Evolutionary conservation across 169 alveolate species (phyloP).

Genomic region (Cyclospora cayetanensis): DNA sequence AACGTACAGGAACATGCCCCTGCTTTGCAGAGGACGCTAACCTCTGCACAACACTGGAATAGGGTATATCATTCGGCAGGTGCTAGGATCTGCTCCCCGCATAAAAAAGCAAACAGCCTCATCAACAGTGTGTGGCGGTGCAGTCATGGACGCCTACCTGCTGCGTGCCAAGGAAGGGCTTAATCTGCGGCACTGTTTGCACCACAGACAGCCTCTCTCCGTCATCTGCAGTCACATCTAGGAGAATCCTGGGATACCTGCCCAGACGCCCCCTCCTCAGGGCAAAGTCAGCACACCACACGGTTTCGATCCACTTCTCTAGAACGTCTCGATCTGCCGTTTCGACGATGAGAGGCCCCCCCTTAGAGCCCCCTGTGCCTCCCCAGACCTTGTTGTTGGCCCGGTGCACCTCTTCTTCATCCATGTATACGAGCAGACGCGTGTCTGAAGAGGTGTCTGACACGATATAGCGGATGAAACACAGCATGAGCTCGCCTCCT

Average conservation of each 20-base stretch:
- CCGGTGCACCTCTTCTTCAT: neutral
- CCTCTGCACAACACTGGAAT: too few species aligned
- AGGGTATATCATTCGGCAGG: too few species aligned
- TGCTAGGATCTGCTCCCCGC: too few species aligned
- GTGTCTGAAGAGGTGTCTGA: neutral
- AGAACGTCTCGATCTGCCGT: neutral
- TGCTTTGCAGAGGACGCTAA: too few species aligned
- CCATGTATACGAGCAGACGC: neutral
- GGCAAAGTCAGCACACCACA: slow-evolving; percentile 16
- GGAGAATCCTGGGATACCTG: neutral
- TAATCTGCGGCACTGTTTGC: too few species aligned
- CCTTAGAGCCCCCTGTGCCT: neutral
- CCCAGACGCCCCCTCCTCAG: slow-evolving; percentile 20
- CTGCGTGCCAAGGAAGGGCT: too few species aligned
- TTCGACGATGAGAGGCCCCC: neutral
- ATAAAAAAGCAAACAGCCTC: too few species aligned
- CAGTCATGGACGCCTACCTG: too few species aligned
- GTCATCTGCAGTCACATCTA: too few species aligned
- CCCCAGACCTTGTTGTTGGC: neutral
- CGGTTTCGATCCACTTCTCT: slow-evolving; percentile 22
- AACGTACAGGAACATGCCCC: too few species aligned
- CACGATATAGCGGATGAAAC: neutral
- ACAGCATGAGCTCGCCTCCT: slow-evolving; percentile 23
- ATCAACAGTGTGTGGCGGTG: too few species aligned
- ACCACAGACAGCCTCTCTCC: too few species aligned